Conservation (phyloP, 441 rosid genomes). For the Biscutella laevigata region DNA sequence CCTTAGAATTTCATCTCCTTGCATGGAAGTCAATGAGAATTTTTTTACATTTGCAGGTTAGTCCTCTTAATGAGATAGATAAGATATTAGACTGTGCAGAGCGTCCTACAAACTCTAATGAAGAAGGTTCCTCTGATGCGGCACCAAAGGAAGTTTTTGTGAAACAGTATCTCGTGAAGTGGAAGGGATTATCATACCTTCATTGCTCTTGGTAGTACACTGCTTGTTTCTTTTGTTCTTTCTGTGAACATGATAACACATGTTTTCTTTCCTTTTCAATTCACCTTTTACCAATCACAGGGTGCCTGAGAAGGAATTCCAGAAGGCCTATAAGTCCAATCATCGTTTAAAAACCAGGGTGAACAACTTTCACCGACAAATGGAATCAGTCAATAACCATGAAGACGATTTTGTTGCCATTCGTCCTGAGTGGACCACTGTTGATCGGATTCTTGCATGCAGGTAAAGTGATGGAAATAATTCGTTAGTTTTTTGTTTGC, state of each 20-base stretch:
- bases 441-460: conserved; percentile 73
- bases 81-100: conserved; percentile 64
- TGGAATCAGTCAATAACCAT: conserved; percentile 36
- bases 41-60: conserved; percentile 48
- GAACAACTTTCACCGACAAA: conserved; percentile 51
- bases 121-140: conserved; percentile 39
- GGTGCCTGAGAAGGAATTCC: conserved; percentile 78
- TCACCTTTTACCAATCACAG: conserved; percentile 40
- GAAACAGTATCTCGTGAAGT: conserved; percentile 82
- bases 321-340: conserved; percentile 62
- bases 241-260: no score
- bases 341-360: conserved; percentile 59
- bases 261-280: no score
- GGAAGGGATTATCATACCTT: conserved; percentile 86
- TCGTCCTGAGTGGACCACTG: conserved; percentile 82
- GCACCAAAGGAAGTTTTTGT: conserved; percentile 56
- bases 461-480: conserved; percentile 45
- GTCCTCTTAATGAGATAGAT: conserved; percentile 61
- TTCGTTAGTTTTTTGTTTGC: no score
- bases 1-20: not conserved
- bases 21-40: conserved; percentile 15
- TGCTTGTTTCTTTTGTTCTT: not conserved
- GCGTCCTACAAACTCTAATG: conserved; percentile 68
- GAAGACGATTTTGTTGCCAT: conserved; percentile 67
- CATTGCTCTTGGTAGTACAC: conserved; percentile 84